These are phyloP conservation scores for Paraleonurus japonicus DNA, from an alignment of 257 asterid species.

Conservation along the genomic window DNA sequence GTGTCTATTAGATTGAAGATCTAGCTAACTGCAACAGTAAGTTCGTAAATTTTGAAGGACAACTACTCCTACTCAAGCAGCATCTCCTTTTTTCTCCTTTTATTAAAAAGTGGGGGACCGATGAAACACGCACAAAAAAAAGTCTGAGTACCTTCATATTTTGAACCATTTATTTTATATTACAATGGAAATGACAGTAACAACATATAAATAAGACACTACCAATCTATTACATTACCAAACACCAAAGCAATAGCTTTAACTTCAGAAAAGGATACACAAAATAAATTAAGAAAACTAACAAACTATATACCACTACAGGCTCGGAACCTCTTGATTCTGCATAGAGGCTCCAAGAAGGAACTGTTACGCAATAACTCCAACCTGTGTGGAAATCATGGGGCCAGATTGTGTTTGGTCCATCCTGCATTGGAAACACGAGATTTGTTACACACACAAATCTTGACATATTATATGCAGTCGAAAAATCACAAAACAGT, in stretches of 20 bases:
- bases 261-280: background rate
- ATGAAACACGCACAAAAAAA: background rate
- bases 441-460: slow-evolving; percentile 10
- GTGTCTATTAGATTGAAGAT: background rate
- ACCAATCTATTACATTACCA: background rate
- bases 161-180: background rate
- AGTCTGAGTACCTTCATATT: background rate
- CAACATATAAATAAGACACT: background rate
- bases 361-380: slow-evolving; percentile 74
- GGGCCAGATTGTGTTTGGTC: slow-evolving; percentile 62
- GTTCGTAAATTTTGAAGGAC: background rate
- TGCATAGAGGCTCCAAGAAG: slow-evolving; percentile 59
- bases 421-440: slow-evolving; percentile 47
- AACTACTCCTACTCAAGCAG: background rate
- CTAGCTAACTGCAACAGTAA: background rate
- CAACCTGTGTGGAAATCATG: slow-evolving; percentile 64
- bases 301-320: slow-evolving; percentile 49
- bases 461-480: background rate
- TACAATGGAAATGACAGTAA: background rate
- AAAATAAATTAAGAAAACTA: background rate
- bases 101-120: background rate
- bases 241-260: background rate
- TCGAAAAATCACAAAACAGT: background rate
- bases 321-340: slow-evolving; percentile 53
- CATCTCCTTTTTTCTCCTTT: slow-evolving; percentile 18